A percentile compares a stretch with the other conserved stretches of the same genome.
Evolutionary conservation across 2,329 filamentous ascomycete species (phyloP).

Genomic region (Microsporum audouinii): DNA sequence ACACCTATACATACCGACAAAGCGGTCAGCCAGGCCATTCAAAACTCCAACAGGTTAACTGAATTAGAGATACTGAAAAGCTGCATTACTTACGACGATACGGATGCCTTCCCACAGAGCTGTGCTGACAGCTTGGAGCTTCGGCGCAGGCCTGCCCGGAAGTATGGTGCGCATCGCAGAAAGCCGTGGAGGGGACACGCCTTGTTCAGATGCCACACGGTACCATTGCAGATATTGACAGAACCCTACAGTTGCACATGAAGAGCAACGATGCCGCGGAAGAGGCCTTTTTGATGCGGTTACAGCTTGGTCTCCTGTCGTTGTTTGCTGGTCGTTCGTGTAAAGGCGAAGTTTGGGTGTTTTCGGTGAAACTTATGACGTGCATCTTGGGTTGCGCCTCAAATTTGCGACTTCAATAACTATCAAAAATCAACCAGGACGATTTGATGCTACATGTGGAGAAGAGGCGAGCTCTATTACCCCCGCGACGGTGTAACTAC

Average conservation of each 20-base stretch:
- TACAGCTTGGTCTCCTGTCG: background rate
- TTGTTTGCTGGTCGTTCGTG: background rate
- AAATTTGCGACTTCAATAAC: background rate
- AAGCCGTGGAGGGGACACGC: constrained; percentile 18
- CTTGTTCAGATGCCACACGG: constrained; percentile 9
- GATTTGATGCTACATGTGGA: background rate
- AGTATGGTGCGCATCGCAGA: constrained; percentile 64
- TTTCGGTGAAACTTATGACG: background rate
- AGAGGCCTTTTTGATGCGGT: background rate
- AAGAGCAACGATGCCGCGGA: background rate
- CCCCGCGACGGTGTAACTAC: background rate
- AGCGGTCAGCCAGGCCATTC: constrained; percentile 8
- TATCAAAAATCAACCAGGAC: background rate
- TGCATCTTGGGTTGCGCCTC: background rate
- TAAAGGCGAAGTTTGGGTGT: background rate
- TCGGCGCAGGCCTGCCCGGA: constrained; percentile 65
- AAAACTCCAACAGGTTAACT: background rate
- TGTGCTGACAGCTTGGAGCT: constrained; percentile 64
- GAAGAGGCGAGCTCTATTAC: background rate
- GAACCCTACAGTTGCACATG: background rate
- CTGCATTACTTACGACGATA: constrained; percentile 50
- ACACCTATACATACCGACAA: constrained; percentile 46
- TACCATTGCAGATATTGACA: constrained; percentile 11
- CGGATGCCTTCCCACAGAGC: constrained; percentile 61
- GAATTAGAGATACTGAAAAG: background rate